Percentiles rank a stretch among this genome's conserved stretches.
Evolutionary conservation across 371 early-diverging fungal species (phyloP).

Genomic region (Batrachochytrium dendrobatidis): DNA sequence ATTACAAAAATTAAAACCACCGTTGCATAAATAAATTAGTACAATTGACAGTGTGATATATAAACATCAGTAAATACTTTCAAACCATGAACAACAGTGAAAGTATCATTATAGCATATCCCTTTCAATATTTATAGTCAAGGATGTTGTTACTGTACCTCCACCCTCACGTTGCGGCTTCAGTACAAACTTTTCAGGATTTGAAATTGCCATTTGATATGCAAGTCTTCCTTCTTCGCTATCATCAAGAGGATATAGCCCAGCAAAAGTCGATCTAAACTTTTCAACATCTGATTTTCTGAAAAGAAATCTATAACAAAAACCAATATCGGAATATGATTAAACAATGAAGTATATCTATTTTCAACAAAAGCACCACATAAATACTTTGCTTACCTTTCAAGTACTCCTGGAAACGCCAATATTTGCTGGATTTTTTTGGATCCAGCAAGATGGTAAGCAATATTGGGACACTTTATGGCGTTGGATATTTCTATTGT

Average conservation of each 20-base stretch:
- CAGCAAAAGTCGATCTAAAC: conserved; percentile 77
- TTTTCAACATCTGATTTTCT: conserved; percentile 45
- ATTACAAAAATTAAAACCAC: too few species aligned
- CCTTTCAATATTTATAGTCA: too few species aligned
- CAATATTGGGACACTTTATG: conserved; percentile 86
- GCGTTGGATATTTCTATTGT: conserved; percentile 76
- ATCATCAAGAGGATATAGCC: conserved; percentile 80
- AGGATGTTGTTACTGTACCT: too few species aligned
- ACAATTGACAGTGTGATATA: too few species aligned
- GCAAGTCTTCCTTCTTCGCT: conserved; percentile 61
- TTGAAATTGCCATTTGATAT: conserved; percentile 52
- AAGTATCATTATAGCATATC: too few species aligned
- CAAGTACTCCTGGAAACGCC: conserved; percentile 70
- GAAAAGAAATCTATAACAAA: conserved; percentile 43
- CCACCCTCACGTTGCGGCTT: conserved; percentile 98
- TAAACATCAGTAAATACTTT: too few species aligned
- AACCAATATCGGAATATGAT: too few species aligned
- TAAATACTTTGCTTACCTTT: conserved; percentile 54
- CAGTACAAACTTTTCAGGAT: conserved; percentile 70
- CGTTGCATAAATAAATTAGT: too few species aligned
- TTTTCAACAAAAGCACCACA: too few species aligned
- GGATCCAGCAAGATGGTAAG: conserved; percentile 90
- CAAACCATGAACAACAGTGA: too few species aligned
- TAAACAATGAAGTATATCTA: too few species aligned
- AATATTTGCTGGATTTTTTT: conserved; percentile 96